Percentiles rank a stretch among this genome's conserved stretches.
Conservation (phyloP, 306 rosid genomes). For the Cicer bijugum region DNA sequence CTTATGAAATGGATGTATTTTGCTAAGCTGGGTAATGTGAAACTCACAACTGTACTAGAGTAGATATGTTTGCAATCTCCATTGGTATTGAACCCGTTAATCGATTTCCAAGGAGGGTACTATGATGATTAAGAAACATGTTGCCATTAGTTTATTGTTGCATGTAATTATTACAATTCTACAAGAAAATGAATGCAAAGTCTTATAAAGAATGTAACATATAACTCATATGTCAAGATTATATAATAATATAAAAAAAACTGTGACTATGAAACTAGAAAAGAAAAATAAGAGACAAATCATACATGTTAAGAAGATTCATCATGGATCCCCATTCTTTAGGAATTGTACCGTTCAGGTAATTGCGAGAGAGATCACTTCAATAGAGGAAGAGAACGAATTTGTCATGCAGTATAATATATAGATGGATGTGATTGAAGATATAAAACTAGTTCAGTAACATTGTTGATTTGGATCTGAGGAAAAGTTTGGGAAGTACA, state of each 20-base stretch:
- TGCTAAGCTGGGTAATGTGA: background rate
- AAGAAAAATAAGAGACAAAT: background rate
- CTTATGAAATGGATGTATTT: background rate
- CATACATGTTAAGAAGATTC: conserved; percentile 53
- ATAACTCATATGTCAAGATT: background rate
- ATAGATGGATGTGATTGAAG: background rate
- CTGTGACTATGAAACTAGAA: background rate
- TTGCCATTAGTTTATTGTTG: conserved; percentile 11
- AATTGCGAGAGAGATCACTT: conserved; percentile 68
- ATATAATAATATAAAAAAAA: background rate
- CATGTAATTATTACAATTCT: background rate
- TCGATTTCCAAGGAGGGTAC: conserved; percentile 68
- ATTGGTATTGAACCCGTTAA: conserved; percentile 66
- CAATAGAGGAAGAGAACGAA: conserved; percentile 1
- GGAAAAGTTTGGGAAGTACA: conserved; percentile 28
- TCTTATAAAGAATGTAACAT: background rate
- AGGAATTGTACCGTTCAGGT: conserved; percentile 66
- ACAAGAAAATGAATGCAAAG: background rate
- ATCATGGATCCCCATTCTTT: conserved; percentile 60
- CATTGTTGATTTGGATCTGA: background rate
- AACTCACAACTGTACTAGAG: conserved; percentile 72
- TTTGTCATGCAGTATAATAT: background rate
- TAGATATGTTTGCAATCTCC: conserved; percentile 69
- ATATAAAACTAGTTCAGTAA: background rate
- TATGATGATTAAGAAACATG: conserved; percentile 41